phyloP scores from a whole-genome alignment of 768 basidiomycete genomes.

The Rhizopogon salebrosus region DNA sequence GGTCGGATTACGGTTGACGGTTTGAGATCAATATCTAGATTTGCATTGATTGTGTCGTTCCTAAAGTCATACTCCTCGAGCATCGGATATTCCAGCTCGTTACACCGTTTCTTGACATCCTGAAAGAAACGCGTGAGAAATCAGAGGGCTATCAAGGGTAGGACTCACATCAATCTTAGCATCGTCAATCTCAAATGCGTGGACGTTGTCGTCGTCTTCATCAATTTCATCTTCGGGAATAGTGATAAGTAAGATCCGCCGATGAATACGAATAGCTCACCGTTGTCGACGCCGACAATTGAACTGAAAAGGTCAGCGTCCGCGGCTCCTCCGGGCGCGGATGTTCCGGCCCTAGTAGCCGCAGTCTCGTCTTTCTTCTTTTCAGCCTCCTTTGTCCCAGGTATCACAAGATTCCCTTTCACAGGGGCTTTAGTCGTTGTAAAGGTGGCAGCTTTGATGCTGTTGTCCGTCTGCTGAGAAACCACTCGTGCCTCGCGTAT shows the following conservation, averaged over 20 bases:
- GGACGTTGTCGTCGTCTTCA: constrained; percentile 95
- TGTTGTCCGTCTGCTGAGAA: constrained; percentile 62
- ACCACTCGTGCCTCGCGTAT: constrained; percentile 83
- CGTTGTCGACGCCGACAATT: constrained; percentile 90
- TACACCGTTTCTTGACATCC: constrained; percentile 96
- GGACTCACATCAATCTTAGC: constrained; percentile 81
- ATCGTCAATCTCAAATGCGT: constrained; percentile 94
- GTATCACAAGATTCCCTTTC: constrained; percentile 78
- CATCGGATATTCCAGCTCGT: constrained; percentile 96
- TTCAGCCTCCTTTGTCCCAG: constrained; percentile 72
- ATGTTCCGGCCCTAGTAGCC: constrained; percentile 24
- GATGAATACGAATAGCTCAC: constrained; percentile 34
- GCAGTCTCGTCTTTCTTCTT: constrained; percentile 64
- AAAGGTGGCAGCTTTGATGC: constrained; percentile 71
- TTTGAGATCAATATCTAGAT: constrained; percentile 97
- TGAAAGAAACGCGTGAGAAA: constrained; percentile 24
- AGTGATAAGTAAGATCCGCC: neutral
- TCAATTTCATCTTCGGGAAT: constrained; percentile 81
- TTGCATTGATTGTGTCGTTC: constrained; percentile 93
- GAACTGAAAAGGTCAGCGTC: constrained; percentile 89
- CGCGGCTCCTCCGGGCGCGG: constrained; percentile 25
- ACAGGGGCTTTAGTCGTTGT: constrained; percentile 80
- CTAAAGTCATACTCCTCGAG: constrained; percentile 99
- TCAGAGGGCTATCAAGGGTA: neutral
- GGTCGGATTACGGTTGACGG: constrained; percentile 96